phyloP scores from a whole-genome alignment of 2,329 filamentous ascomycete genomes.

The Mollisia scopiformis region DNA sequence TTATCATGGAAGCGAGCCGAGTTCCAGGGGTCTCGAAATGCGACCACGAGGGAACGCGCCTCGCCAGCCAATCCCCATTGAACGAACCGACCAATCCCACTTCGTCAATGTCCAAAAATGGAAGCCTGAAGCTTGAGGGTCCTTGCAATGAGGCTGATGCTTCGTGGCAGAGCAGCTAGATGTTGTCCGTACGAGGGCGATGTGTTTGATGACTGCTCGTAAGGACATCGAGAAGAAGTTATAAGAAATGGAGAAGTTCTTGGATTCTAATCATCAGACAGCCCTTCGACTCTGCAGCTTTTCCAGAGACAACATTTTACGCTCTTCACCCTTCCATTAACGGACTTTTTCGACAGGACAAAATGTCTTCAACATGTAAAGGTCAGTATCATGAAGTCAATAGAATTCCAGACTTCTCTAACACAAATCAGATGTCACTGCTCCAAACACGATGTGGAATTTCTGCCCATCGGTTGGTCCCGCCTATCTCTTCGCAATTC shows the following conservation, averaged over 20 bases:
- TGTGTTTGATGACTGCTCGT: not conserved
- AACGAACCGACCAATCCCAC: not conserved
- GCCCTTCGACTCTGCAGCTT: not conserved
- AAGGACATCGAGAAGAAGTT: not conserved
- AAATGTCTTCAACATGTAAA: not conserved
- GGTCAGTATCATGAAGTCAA: not conserved
- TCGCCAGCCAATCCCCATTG: not conserved
- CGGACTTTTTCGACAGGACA: not conserved
- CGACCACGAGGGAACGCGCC: too few relatives aligned
- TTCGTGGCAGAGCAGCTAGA: not conserved
- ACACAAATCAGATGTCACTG: not conserved
- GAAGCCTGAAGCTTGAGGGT: not conserved
- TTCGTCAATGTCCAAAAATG: not conserved
- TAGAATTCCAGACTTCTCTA: not conserved
- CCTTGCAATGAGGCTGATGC: not conserved
- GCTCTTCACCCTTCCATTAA: not conserved
- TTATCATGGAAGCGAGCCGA: not conserved
- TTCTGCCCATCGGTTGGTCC: slow-evolving; percentile 37
- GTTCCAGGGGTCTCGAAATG: not conserved
- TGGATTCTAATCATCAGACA: not conserved
- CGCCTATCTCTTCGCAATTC: slow-evolving; percentile 37
- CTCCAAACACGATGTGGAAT: slow-evolving; percentile 13
- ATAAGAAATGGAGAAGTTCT: not conserved
- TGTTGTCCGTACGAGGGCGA: not conserved
- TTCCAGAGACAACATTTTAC: not conserved